Conservation (phyloP, 1,284 basidiomycete genomes). For the Cryptococcus sp. region DNA sequence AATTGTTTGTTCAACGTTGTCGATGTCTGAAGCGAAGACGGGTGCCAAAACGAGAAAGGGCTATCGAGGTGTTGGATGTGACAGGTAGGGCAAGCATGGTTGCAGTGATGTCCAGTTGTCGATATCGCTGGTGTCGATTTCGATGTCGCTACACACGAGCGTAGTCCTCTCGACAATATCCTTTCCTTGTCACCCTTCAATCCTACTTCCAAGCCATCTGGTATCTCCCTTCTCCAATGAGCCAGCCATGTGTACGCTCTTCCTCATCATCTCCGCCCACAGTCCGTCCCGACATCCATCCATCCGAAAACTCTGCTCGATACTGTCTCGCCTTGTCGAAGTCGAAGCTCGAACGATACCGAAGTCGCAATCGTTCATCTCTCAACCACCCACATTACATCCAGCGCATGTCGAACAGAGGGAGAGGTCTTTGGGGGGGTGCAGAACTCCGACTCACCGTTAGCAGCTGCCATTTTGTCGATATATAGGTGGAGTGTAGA, state of each 20-base stretch:
- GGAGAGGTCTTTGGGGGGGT: too few relatives aligned
- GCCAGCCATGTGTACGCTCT: not conserved
- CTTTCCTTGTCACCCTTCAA: too few relatives aligned
- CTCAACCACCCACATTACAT: too few relatives aligned
- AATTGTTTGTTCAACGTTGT: not conserved
- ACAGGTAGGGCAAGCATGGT: not conserved
- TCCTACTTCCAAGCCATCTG: too few relatives aligned
- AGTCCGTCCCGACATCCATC: not conserved
- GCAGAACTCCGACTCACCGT: conserved; percentile 27
- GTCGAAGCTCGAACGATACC: too few relatives aligned
- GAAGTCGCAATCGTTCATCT: too few relatives aligned
- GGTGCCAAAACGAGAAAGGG: not conserved
- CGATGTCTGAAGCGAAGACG: too few relatives aligned
- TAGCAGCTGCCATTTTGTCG: conserved; percentile 36
- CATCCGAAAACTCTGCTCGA: too few relatives aligned
- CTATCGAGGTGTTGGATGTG: not conserved
- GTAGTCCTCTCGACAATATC: too few relatives aligned
- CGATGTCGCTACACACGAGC: not conserved
- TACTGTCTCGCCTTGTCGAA: too few relatives aligned
- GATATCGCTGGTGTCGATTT: not conserved
- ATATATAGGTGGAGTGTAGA: conserved; percentile 8
- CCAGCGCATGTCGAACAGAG: too few relatives aligned
- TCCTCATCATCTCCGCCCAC: not conserved
- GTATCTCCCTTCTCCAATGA: too few relatives aligned
- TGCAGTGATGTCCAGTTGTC: not conserved